phyloP scores from a whole-genome alignment of 1,284 basidiomycete species.

The Cutaneotrichosporon dermatis region DNA sequence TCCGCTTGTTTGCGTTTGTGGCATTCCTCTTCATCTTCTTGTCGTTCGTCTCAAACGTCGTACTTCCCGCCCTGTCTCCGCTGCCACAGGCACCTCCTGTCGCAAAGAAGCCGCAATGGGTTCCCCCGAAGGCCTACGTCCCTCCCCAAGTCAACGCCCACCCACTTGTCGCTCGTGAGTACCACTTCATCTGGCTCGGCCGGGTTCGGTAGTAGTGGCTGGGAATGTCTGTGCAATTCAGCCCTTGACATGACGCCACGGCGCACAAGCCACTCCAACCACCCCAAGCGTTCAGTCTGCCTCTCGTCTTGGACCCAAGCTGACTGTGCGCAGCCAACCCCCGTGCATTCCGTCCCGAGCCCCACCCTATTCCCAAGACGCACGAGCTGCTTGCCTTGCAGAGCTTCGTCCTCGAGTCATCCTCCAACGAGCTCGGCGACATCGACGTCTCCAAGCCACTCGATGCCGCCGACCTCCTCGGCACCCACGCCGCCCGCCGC shows the following conservation, averaged over 20 bases:
- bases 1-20: constrained; percentile 31
- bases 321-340: constrained; percentile 10
- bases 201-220: too few species aligned
- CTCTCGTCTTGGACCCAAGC: too few species aligned
- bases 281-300: too few species aligned
- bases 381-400: constrained; percentile 48
- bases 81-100: constrained; percentile 9
- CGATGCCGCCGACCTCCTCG: constrained; percentile 39
- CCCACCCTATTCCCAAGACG: constrained; percentile 33
- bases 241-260: too few species aligned
- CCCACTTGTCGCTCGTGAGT: constrained; percentile 17
- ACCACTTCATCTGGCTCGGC: not conserved
- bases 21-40: constrained; percentile 25
- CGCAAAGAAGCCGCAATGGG: constrained; percentile 16
- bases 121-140: not conserved
- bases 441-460: constrained; percentile 34
- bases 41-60: constrained; percentile 21
- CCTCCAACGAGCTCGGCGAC: constrained; percentile 31
- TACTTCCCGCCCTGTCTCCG: constrained; percentile 1
- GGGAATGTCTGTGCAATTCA: too few species aligned
- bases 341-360: constrained; percentile 20
- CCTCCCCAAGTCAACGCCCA: constrained; percentile 5
- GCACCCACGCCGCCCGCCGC: constrained; percentile 23
- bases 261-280: too few species aligned
- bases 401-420: constrained; percentile 40